A percentile compares a stretch with the other conserved stretches of the same genome.
Conservation (phyloP, 768 basidiomycete species). For the Pisolithus albus region DNA sequence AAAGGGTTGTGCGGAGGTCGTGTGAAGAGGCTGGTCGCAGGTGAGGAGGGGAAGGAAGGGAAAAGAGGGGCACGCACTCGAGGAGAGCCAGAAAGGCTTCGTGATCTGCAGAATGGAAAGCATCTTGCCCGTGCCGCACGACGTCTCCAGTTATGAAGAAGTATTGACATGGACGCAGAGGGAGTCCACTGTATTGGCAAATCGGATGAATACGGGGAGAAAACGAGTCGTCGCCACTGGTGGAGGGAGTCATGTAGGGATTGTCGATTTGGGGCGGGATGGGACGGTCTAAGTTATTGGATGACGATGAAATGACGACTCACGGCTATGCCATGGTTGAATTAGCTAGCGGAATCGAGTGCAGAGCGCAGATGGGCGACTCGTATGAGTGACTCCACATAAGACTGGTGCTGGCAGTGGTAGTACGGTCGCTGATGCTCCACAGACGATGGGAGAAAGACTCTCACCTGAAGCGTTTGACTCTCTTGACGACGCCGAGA, state of each 20-base stretch:
- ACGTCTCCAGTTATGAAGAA: too few relatives aligned
- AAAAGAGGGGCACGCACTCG: too few relatives aligned
- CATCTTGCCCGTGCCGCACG: too few relatives aligned
- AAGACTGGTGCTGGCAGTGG: constrained; percentile 58
- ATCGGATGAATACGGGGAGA: constrained; percentile 65
- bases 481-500: too few relatives aligned
- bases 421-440: not conserved
- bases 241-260: constrained; percentile 64
- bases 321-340: constrained; percentile 59
- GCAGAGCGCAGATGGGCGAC: constrained; percentile 71
- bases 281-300: not conserved
- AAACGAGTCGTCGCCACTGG: constrained; percentile 75
- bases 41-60: too few relatives aligned
- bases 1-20: constrained; percentile 65
- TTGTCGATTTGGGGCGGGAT: constrained; percentile 52
- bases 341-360: constrained; percentile 40
- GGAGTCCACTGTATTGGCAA: constrained; percentile 56
- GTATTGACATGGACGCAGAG: constrained; percentile 43
- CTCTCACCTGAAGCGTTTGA: constrained; percentile 7
- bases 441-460: not conserved
- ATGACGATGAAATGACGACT: constrained; percentile 3
- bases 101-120: too few relatives aligned
- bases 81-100: too few relatives aligned
- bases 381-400: constrained; percentile 55
- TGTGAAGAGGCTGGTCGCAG: constrained; percentile 36